phyloP scores from a whole-genome alignment of 164 flowering plant genomes.

The Vitis cinerea region DNA sequence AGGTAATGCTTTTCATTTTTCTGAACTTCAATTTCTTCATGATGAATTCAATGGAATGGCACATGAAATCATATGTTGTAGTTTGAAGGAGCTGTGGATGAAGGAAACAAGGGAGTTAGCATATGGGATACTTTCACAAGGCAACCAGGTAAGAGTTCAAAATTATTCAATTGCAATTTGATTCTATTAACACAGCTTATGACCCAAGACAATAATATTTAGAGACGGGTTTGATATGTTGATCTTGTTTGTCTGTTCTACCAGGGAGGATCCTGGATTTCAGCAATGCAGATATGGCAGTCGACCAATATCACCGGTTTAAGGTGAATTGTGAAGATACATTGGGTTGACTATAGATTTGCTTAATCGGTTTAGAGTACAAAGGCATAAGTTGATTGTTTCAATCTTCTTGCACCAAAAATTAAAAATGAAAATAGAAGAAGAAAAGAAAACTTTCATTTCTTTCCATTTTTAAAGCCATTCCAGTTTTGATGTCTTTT shows the following conservation, averaged over 20 bases:
- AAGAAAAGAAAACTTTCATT: neutral
- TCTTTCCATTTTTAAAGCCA: too few species aligned
- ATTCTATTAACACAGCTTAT: neutral
- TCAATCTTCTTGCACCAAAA: neutral
- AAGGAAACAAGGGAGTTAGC: constrained; percentile 75
- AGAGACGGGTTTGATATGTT: neutral
- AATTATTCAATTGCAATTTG: neutral
- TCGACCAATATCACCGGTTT: constrained; percentile 85
- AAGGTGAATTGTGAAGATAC: constrained; percentile 40
- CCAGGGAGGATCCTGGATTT: constrained; percentile 78
- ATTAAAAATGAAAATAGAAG: neutral
- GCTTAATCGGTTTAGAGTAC: neutral
- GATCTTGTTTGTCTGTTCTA: neutral
- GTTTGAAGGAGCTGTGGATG: constrained; percentile 88
- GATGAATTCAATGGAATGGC: neutral
- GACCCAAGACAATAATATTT: neutral
- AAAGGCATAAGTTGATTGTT: neutral
- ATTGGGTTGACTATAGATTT: neutral
- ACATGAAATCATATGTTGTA: constrained; percentile 12
- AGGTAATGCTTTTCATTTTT: constrained; percentile 35
- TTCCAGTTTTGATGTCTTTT: too few species aligned
- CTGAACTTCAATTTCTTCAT: neutral
- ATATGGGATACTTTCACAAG: constrained; percentile 83
- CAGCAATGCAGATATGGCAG: constrained; percentile 82
- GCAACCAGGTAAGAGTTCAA: constrained; percentile 42